Evolutionary conservation across 768 basidiomycete genomes (phyloP).

Genomic region (Boletus subcaerulescens): DNA sequence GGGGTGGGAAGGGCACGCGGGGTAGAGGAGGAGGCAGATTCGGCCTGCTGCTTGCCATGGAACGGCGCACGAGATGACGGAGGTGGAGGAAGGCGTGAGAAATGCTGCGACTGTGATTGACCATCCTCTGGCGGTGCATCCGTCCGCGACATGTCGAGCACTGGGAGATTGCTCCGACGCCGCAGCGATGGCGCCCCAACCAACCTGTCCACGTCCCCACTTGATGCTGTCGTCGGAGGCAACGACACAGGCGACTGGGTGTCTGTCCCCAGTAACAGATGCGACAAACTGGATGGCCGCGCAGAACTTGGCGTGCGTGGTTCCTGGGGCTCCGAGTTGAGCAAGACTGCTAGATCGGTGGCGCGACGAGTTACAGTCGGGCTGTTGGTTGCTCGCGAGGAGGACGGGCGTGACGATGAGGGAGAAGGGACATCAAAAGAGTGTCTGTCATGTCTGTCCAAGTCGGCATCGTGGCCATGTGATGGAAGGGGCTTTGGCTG

Average conservation of each 20-base stretch:
- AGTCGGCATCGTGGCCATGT: constrained; percentile 25
- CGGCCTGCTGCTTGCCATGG: constrained; percentile 19
- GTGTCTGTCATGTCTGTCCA: constrained; percentile 27
- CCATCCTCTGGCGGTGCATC: constrained; percentile 20
- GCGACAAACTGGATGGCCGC: constrained; percentile 44
- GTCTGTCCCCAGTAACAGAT: constrained; percentile 35
- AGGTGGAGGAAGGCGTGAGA: constrained; percentile 24
- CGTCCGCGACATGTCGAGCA: constrained; percentile 34
- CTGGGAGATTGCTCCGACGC: constrained; percentile 31
- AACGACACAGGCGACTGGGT: constrained; percentile 20
- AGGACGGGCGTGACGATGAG: constrained; percentile 36
- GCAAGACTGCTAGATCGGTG: constrained; percentile 73
- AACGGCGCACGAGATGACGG: constrained; percentile 21
- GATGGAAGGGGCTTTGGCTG: constrained; percentile 38
- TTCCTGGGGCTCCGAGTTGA: constrained; percentile 58
- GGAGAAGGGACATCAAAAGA: constrained; percentile 35
- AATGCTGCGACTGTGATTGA: constrained; percentile 17
- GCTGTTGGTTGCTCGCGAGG: constrained; percentile 36
- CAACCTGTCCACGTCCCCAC: constrained; percentile 28
- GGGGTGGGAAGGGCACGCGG: constrained; percentile 28
- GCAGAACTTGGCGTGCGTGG: constrained; percentile 36
- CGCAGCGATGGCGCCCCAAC: constrained; percentile 24
- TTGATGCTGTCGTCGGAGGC: constrained; percentile 1
- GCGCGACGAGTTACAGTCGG: constrained; percentile 58
- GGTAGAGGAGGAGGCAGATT: constrained; percentile 22